phyloP scores from a whole-genome alignment of 164 flowering plant genomes.

The Vitis rotundifolia region DNA sequence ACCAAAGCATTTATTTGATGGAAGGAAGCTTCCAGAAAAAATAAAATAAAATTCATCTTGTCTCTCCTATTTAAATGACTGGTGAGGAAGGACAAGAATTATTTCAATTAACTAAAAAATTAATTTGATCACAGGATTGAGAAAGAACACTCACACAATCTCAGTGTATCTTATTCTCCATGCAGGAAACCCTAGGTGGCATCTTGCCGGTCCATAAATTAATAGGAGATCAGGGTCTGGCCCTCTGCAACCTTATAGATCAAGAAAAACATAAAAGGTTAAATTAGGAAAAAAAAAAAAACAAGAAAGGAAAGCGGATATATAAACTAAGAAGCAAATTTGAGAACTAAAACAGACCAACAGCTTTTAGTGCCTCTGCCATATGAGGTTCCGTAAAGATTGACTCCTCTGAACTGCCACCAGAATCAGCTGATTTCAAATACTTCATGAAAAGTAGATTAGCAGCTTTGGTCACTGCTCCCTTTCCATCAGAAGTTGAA shows the following conservation, averaged over 20 bases:
- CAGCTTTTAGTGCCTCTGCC: constrained; percentile 54
- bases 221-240: constrained; percentile 82
- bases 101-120: neutral
- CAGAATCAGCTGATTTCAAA: constrained; percentile 23
- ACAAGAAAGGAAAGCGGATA: neutral
- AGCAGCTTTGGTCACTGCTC: constrained; percentile 81
- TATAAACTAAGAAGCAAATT: constrained; percentile 3
- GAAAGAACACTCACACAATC: constrained; percentile 65
- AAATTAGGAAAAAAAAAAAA: neutral
- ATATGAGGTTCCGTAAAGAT: constrained; percentile 61
- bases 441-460: constrained; percentile 55
- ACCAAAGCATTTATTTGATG: too few relatives aligned
- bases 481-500: constrained; percentile 78
- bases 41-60: too few relatives aligned
- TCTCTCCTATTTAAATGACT: too few relatives aligned
- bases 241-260: constrained; percentile 56
- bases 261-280: neutral
- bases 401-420: constrained; percentile 26
- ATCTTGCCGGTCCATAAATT: constrained; percentile 80
- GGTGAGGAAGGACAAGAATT: too few relatives aligned
- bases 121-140: neutral
- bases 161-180: constrained; percentile 92
- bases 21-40: too few relatives aligned
- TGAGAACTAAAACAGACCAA: constrained; percentile 48
- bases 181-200: constrained; percentile 90